A percentile compares a stretch with the other conserved stretches of the same genome.
These are phyloP conservation scores for Globisporangium emineosum DNA, from an alignment of 352 stramenopile genomes.

Conservation along the genomic window DNA sequence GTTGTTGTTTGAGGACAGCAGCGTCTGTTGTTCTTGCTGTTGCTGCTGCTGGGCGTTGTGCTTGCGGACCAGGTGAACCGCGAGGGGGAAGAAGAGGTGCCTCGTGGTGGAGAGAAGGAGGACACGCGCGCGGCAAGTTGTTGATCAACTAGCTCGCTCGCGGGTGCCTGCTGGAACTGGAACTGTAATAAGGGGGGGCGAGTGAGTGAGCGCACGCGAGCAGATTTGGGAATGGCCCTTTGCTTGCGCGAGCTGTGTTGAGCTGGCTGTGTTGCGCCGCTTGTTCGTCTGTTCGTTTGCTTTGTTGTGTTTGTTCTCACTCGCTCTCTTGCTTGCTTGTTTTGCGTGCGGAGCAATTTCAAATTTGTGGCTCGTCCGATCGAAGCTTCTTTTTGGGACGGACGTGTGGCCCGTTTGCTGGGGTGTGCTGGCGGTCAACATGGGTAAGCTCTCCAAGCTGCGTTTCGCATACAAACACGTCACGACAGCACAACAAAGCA, in stretches of 20 bases:
- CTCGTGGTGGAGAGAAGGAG: slow-evolving; percentile 2
- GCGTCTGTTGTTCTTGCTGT: neutral
- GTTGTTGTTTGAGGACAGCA: slow-evolving; percentile 1
- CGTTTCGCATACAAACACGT: slow-evolving; percentile 15
- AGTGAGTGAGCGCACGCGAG: slow-evolving; percentile 1
- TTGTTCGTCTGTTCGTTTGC: slow-evolving; percentile 2
- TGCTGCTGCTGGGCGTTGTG: slow-evolving; percentile 1
- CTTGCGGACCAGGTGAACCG: slow-evolving; percentile 19
- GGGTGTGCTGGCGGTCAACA: neutral
- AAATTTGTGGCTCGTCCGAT: slow-evolving; percentile 17
- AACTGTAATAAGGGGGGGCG: neutral
- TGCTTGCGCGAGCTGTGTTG: neutral
- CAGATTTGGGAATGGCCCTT: slow-evolving; percentile 5
- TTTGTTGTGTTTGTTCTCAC: neutral
- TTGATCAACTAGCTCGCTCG: neutral
- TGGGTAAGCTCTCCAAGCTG: neutral
- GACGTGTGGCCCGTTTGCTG: slow-evolving; percentile 6
- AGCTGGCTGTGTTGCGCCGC: neutral
- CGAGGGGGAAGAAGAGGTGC: slow-evolving; percentile 17
- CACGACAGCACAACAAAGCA: slow-evolving; percentile 5
- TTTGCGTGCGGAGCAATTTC: slow-evolving; percentile 1
- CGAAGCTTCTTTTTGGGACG: slow-evolving; percentile 13
- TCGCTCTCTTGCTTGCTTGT: neutral
- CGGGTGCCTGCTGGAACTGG: neutral
- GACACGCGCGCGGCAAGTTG: slow-evolving; percentile 5